A percentile compares a stretch with the other conserved stretches of the same genome.
Evolutionary conservation across 2,329 filamentous ascomycete species (phyloP).

Genomic region (Penicillium psychrosexuale): DNA sequence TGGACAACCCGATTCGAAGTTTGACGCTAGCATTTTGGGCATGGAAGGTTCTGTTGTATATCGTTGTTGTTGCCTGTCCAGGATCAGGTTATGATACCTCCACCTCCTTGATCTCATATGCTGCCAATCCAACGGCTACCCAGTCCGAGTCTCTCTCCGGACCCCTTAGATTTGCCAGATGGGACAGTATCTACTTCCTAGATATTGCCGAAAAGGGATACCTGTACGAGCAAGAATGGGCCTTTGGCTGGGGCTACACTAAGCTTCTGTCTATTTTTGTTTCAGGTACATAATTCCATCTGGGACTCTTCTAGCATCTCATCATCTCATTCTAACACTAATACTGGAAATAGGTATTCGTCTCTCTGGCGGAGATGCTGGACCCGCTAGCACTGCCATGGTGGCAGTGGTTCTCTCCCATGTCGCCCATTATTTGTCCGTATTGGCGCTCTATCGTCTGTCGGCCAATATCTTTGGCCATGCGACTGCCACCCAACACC

Average conservation of each 20-base stretch:
- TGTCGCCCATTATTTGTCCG: slow-evolving; percentile 71
- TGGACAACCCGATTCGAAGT: slow-evolving; percentile 31
- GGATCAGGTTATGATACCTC: slow-evolving; percentile 64
- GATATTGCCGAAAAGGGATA: slow-evolving; percentile 54
- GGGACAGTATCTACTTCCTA: slow-evolving; percentile 63
- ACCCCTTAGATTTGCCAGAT: slow-evolving; percentile 52
- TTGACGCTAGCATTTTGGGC: slow-evolving; percentile 45
- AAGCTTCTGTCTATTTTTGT: slow-evolving; percentile 41
- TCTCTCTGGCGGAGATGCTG: slow-evolving; percentile 19
- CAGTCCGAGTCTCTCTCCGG: slow-evolving; percentile 18
- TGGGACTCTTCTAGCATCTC: background rate
- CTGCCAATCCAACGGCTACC: slow-evolving; percentile 1
- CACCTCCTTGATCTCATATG: slow-evolving; percentile 48
- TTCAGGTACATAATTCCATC: slow-evolving; percentile 26
- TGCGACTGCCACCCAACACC: slow-evolving; percentile 27
- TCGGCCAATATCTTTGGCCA: slow-evolving; percentile 54
- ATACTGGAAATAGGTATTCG: slow-evolving; percentile 23
- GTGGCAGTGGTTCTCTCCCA: slow-evolving; percentile 68
- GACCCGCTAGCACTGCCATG: slow-evolving; percentile 34
- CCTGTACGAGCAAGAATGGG: slow-evolving; percentile 64
- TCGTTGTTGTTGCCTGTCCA: slow-evolving; percentile 51
- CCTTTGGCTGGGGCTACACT: slow-evolving; percentile 58
- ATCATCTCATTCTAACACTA: no score
- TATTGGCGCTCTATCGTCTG: slow-evolving; percentile 67
- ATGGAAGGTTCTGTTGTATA: slow-evolving; percentile 57